These are phyloP conservation scores for Penicillium sp. DNA, from an alignment of 2,329 filamentous ascomycete species.

Conservation along the genomic window DNA sequence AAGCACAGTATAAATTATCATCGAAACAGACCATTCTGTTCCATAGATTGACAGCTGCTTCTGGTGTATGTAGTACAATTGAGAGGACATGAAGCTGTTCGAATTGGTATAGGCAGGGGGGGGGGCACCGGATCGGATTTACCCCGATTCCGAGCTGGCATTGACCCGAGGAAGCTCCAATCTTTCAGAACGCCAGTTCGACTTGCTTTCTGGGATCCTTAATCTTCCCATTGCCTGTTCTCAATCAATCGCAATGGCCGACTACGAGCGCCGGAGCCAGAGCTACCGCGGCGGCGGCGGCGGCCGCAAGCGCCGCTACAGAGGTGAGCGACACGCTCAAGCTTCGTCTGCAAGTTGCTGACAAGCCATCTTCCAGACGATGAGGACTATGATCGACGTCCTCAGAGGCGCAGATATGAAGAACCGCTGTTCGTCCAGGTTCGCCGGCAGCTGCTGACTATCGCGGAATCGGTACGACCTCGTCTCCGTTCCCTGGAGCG, in stretches of 20 bases:
- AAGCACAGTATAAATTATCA: no score
- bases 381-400: conserved; percentile 70
- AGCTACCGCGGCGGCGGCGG: conserved; percentile 50
- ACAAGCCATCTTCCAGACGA: conserved; percentile 57
- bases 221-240: conserved; percentile 9
- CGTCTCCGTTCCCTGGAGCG: conserved; percentile 4
- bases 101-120: no score
- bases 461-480: conserved; percentile 67
- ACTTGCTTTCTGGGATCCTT: conserved; percentile 3
- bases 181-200: conserved; percentile 6
- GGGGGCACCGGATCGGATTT: conserved; percentile 18
- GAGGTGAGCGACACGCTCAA: conserved; percentile 56
- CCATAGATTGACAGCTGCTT: no score
- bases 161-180: conserved; percentile 16
- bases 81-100: no score
- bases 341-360: conserved; percentile 21
- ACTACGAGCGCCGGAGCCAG: conserved; percentile 56
- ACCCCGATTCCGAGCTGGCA: conserved; percentile 16
- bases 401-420: conserved; percentile 70
- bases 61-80: no score
- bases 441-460: conserved; percentile 72
- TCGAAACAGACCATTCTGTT: no score
- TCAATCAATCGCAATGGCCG: conserved; percentile 42
- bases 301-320: conserved; percentile 69
- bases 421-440: conserved; percentile 69